phyloP scores from a whole-genome alignment of 352 stramenopile species.

The Phytophthora hybrid region DNA sequence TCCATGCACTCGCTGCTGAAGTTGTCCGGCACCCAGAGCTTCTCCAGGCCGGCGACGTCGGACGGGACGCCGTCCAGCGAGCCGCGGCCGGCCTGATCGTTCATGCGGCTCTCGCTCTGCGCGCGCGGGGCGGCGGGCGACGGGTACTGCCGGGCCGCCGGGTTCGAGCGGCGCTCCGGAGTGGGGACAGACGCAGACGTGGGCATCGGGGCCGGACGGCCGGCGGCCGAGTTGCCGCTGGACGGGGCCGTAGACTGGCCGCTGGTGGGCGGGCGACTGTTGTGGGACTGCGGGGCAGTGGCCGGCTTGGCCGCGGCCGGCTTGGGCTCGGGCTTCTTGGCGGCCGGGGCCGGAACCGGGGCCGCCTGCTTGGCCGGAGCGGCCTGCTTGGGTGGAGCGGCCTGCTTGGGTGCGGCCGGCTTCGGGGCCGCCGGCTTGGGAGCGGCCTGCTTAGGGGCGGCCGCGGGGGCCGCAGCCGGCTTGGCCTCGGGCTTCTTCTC shows the following conservation, averaged over 20 bases:
- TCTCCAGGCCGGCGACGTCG: constrained; percentile 78
- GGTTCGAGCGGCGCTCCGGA: constrained; percentile 34
- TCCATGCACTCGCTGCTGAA: constrained; percentile 91
- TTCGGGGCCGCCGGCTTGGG: constrained; percentile 19
- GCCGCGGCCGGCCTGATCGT: constrained; percentile 42
- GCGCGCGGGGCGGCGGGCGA: constrained; percentile 25
- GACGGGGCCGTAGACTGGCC: constrained; percentile 37
- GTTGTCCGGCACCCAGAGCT: constrained; percentile 90
- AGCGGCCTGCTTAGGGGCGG: constrained; percentile 13
- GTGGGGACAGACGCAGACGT: constrained; percentile 28
- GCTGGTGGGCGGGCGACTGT: constrained; percentile 41
- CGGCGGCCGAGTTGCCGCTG: constrained; percentile 26
- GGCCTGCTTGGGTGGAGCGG: constrained; percentile 19
- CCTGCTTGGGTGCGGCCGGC: constrained; percentile 15
- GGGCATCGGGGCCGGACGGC: constrained; percentile 29
- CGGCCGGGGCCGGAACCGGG: constrained; percentile 4
- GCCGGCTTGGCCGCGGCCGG: constrained; percentile 16
- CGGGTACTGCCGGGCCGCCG: constrained; percentile 3
- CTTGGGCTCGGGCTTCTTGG: constrained; percentile 16
- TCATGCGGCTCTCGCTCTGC: constrained; percentile 44
- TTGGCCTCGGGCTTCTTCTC: constrained; percentile 26
- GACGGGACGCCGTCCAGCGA: constrained; percentile 63
- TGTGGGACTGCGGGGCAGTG: constrained; percentile 30
- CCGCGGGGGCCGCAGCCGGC: constrained; percentile 1
- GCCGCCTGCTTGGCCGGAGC: constrained; percentile 12